Base-by-base conservation (phyloP, 768 basidiomycete species). In the Mycena rosella region DNA sequence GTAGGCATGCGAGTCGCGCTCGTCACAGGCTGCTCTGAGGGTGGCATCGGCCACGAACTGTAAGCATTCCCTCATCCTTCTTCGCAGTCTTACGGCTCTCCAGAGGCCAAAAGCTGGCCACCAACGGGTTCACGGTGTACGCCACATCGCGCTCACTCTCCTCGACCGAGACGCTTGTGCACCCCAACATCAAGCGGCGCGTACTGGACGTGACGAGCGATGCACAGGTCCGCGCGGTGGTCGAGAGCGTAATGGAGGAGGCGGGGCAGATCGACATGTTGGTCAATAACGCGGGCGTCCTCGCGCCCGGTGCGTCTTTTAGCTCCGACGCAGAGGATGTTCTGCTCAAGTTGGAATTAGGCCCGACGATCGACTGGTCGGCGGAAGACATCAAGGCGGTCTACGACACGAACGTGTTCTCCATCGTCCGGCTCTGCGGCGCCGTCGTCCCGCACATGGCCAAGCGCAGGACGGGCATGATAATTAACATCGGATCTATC, bases 361-460 rank as follows among this genome's bases (percentile, higher is more conserved):
- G 44, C 7, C 58, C 42, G 29, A 5, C 20, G 17, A 24, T 58
- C 17, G 59, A 60, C 17, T 38, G 32, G 29, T 36, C 27, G 9
- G 32, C 53, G 7, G 53, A 53, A 2, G 17, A 34, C 1, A 44
- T 36, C 17, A 48, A 63, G 29, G 52, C 29, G 1, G 22, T 56
- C 44, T 63, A 48, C 44, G 42, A 63, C 24, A 48, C 53, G 27
- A 63, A 63, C 24, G 34, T 63, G 10, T 32, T 56, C 17, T 45
- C 62, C 1, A 56, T 56, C 10, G 20, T 56, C 22, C 53, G 62
- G 2, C 17, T 36, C 1, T 62, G 42, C 52, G 38, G 38, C 5
- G 60, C 53, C 2, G 53, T 56, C 30, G 44, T 63, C 0, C 62
- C 62, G 6, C 62, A 55, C 45, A 63, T 63, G 62, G 62, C 53